phyloP scores from a whole-genome alignment of 441 rosid genomes.

The Gossypium davidsonii region DNA sequence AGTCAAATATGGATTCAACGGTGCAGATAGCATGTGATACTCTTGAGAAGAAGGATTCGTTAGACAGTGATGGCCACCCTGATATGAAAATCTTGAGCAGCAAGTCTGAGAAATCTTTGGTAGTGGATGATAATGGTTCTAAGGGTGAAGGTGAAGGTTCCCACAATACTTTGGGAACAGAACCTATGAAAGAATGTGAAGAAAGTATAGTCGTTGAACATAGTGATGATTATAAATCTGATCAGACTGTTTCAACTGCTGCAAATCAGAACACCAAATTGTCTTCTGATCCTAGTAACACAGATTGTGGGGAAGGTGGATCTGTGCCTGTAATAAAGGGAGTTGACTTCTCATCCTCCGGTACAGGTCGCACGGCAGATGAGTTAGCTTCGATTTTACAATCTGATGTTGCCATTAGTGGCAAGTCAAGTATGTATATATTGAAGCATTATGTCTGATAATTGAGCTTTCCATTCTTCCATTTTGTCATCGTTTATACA shows the following conservation, averaged over 20 bases:
- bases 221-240: constrained; percentile 18
- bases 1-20: constrained; percentile 24
- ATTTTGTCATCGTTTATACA: constrained; percentile 8
- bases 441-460: constrained; percentile 1
- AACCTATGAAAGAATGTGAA: constrained; percentile 18
- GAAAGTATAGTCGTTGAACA: constrained; percentile 12
- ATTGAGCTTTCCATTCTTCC: constrained; percentile 5
- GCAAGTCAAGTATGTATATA: constrained; percentile 38
- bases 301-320: constrained; percentile 16
- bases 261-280: constrained; percentile 27
- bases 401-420: constrained; percentile 26
- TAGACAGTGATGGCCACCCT: constrained; percentile 22
- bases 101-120: constrained; percentile 26
- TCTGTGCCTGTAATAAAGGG: constrained; percentile 21
- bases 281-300: constrained; percentile 25
- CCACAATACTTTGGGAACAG: constrained; percentile 22
- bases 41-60: constrained; percentile 18
- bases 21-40: constrained; percentile 16
- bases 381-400: constrained; percentile 29
- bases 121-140: constrained; percentile 21
- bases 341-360: constrained; percentile 21
- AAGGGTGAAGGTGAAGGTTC: constrained; percentile 25
- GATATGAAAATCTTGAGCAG: constrained; percentile 17
- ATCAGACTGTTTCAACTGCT: constrained; percentile 9
- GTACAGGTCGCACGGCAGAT: constrained; percentile 20